Evolutionary conservation across 768 basidiomycete species (phyloP).

Genomic region (Galerina marginata): DNA sequence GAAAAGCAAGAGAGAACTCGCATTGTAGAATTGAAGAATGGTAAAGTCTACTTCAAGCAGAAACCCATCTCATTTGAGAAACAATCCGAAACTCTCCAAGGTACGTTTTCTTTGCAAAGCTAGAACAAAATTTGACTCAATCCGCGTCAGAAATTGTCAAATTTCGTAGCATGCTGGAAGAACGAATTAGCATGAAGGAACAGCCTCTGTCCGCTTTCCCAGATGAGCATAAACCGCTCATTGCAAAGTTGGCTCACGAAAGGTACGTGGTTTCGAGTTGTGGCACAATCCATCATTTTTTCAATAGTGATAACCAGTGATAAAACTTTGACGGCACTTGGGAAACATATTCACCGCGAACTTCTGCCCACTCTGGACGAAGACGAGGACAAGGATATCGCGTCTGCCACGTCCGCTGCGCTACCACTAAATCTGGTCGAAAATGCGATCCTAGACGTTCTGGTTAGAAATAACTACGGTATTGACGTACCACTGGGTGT

Average conservation of each 20-base stretch:
- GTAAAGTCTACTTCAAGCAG: conserved; percentile 78
- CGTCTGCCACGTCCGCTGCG: conserved; percentile 39
- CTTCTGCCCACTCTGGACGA: conserved; percentile 70
- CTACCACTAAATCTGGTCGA: conserved; percentile 66
- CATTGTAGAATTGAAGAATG: conserved; percentile 74
- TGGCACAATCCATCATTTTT: conserved; percentile 3
- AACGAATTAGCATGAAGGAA: conserved; percentile 50
- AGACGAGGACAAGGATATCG: conserved; percentile 48
- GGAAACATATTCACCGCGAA: conserved; percentile 72
- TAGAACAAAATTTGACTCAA: not conserved
- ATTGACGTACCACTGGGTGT: conserved; percentile 56
- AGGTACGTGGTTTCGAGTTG: conserved; percentile 54
- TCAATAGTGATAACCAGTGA: conserved; percentile 54
- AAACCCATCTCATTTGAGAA: conserved; percentile 78
- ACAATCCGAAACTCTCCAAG: conserved; percentile 81
- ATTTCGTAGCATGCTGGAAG: conserved; percentile 75
- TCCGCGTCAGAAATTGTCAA: conserved; percentile 66
- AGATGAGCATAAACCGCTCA: conserved; percentile 70
- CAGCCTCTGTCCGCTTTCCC: conserved; percentile 65
- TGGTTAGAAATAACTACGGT: conserved; percentile 82
- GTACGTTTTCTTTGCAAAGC: conserved; percentile 42
- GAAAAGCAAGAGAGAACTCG: conserved; percentile 45
- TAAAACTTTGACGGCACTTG: conserved; percentile 64
- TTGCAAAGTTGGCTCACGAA: conserved; percentile 86
- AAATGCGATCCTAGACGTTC: conserved; percentile 62